Conservation (phyloP, 2,329 filamentous ascomycete genomes). For the Apiospora sp. region DNA sequence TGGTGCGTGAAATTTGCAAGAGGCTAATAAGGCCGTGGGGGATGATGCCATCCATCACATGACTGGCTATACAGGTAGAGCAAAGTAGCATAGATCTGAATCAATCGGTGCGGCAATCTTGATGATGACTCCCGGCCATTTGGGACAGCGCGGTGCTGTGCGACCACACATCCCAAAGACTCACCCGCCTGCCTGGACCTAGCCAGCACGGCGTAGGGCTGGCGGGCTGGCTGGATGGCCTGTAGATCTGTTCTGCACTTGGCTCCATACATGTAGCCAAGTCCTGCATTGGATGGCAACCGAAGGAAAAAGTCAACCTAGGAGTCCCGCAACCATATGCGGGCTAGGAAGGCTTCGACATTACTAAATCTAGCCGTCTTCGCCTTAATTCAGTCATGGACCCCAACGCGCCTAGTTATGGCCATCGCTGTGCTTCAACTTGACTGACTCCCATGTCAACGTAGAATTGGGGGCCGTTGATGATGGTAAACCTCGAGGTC, state of each 20-base stretch:
- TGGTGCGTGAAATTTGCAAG: neutral
- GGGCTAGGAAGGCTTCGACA: neutral
- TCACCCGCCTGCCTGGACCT: neutral
- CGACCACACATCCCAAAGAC: slow-evolving; percentile 4
- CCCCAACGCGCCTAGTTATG: neutral
- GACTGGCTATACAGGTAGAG: neutral
- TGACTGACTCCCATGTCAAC: neutral
- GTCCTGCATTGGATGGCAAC: slow-evolving; percentile 3
- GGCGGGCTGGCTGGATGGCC: neutral
- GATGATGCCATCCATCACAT: neutral
- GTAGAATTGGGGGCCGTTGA: neutral
- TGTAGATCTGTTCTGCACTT: neutral
- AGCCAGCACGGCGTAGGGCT: neutral
- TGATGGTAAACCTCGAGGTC: neutral
- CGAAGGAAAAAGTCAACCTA: neutral
- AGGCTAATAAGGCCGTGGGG: neutral
- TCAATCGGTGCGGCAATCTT: slow-evolving; percentile 16
- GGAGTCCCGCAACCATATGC: neutral
- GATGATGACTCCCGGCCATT: slow-evolving; percentile 8
- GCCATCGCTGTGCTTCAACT: neutral
- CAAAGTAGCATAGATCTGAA: slow-evolving; percentile 12
- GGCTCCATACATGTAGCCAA: neutral
- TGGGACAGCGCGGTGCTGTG: slow-evolving; percentile 9
- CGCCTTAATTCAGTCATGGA: neutral
- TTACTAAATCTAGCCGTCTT: neutral